phyloP scores from a whole-genome alignment of 148 eudicot genomes.

The Chenopodium formosanum region DNA sequence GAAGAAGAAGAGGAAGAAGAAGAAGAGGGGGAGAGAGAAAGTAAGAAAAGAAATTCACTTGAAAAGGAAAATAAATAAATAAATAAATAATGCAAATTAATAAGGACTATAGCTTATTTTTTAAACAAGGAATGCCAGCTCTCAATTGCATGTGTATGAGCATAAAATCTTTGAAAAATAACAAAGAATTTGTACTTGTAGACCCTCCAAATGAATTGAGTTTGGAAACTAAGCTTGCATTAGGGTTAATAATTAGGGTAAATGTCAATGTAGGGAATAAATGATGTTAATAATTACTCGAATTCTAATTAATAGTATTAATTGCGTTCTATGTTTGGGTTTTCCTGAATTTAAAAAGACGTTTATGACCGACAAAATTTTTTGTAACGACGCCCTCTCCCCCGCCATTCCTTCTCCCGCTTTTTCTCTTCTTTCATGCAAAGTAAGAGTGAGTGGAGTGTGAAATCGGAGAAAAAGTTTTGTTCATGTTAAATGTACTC shows the following conservation, averaged over 20 bases:
- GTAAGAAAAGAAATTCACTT: slow-evolving; percentile 17
- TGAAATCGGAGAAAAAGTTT: not conserved
- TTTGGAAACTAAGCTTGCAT: not conserved
- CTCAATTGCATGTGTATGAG: slow-evolving; percentile 15
- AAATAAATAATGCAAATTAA: not conserved
- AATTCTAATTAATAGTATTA: not conserved
- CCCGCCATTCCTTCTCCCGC: not conserved
- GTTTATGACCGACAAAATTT: not conserved
- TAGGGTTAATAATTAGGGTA: not conserved
- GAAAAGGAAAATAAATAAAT: slow-evolving; percentile 7
- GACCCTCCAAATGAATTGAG: not conserved
- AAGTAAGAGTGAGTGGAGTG: not conserved
- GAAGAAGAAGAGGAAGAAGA: slow-evolving; percentile 11
- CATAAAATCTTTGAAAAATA: slow-evolving; percentile 17
- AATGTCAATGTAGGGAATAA: not conserved
- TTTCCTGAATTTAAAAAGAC: not conserved
- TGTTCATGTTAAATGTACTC: no score
- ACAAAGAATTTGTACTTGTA: slow-evolving; percentile 6
- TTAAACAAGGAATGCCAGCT: slow-evolving; percentile 27
- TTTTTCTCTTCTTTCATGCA: not conserved
- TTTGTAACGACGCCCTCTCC: not conserved
- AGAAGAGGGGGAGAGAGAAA: slow-evolving; percentile 5
- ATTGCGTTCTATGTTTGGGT: not conserved
- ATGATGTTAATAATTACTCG: not conserved
- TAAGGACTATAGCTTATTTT: not conserved